Base-by-base conservation (phyloP, 23 red algal species). In the Gracilaria domingensis region DNA sequence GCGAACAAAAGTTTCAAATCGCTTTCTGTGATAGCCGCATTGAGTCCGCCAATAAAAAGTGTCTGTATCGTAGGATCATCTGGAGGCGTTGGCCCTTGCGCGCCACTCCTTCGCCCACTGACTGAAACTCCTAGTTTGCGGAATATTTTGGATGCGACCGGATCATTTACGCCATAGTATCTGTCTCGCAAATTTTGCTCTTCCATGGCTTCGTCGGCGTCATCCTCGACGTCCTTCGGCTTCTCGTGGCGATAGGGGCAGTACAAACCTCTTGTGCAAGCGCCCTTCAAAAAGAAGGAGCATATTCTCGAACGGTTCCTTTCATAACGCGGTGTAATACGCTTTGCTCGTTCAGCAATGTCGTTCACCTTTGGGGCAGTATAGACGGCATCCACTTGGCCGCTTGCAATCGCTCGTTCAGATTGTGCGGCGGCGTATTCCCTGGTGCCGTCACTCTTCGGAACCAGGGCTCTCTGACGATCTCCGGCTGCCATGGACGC, bases 121-220 rank as follows among this genome's bases (percentile, higher is more conserved):
- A 66, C 45, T 36, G 84, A 76, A 12, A 88, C 65, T 18, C 84
- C 84, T 8, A 78, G 67, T 16, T 88, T 88, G 49, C 87, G 57
- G 25, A 97, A 83, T 33, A 97, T 97, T 50, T 97, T 92, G 49
- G 74, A 73, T 13, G 95, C 95, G 12, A 97, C 75, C n/a, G 95
- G 95, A 50, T 97, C 95, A 75, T 97, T 93, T 2, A 92, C 80
- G 25, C 95, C 95, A 77, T 97, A 97, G 64, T 97, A 97, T 33
- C 95, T 56, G 59, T 97, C 86, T 42, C 86, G 83, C 20, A 97
- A 39, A 33, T 94, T 90, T 65, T 97, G 95, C 65, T 85, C 73
- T 49, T 80, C 66, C 61, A 93, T 67, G 45, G 72, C 72, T 50
- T 77, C 72, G 37, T 82, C 79, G 2, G 55, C 16, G 35, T 88